phyloP scores from a whole-genome alignment of 2,329 filamentous ascomycete species.

The Tolypocladium guangdongense region DNA sequence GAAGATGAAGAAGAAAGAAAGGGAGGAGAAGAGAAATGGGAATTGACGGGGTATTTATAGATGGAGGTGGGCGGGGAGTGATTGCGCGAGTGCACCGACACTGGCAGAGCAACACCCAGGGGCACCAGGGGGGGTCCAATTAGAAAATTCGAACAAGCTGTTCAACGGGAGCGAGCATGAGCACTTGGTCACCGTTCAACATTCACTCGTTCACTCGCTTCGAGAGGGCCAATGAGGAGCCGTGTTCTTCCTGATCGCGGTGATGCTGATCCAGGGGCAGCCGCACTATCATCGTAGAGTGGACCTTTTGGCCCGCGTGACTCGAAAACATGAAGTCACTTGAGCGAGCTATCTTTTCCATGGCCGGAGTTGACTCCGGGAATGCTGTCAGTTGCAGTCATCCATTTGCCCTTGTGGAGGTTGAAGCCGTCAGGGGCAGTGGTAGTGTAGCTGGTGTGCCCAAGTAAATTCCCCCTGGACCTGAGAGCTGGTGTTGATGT shows the following conservation, averaged over 20 bases:
- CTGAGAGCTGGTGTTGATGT: not conserved
- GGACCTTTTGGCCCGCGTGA: not conserved
- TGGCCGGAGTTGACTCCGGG: not conserved
- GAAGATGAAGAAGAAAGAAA: not conserved
- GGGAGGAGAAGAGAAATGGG: not conserved
- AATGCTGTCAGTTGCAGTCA: not conserved
- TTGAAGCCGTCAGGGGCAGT: not conserved
- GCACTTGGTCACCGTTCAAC: not conserved
- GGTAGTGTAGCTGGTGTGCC: not conserved
- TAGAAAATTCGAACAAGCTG: not conserved
- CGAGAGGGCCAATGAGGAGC: not conserved
- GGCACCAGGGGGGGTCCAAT: not conserved
- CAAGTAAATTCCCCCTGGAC: not conserved
- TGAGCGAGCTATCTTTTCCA: not conserved
- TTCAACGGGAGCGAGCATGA: not conserved
- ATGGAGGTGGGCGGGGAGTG: not conserved
- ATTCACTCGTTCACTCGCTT: not conserved
- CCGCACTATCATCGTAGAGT: not conserved
- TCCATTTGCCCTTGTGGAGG: not conserved
- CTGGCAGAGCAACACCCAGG: not conserved
- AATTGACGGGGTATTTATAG: not conserved
- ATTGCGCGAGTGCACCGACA: not conserved
- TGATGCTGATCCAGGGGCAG: not conserved
- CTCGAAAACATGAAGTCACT: not conserved
- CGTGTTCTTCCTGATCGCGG: not conserved